Conservation (phyloP, 768 basidiomycete genomes). For the Pleurotus salmoneostramineus region DNA sequence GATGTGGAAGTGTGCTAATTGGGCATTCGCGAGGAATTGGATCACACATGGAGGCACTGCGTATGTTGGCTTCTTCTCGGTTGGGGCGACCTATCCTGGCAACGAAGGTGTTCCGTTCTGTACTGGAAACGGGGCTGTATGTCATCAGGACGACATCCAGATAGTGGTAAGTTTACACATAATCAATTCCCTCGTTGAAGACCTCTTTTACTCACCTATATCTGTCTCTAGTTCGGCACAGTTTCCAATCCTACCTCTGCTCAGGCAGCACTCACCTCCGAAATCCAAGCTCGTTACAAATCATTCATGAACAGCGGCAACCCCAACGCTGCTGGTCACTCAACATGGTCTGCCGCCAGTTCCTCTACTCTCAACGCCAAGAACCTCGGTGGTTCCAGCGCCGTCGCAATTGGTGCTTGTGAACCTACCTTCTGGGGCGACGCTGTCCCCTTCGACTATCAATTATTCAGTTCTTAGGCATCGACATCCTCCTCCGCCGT, state of each 20-base stretch:
- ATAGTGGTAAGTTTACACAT: slow-evolving; percentile 52
- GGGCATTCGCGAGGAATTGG: slow-evolving; percentile 71
- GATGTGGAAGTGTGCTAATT: slow-evolving; percentile 65
- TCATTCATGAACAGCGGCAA: slow-evolving; percentile 59
- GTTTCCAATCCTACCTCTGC: slow-evolving; percentile 47
- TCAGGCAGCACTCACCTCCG: slow-evolving; percentile 55
- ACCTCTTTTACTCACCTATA: background rate
- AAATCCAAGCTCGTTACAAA: slow-evolving; percentile 68
- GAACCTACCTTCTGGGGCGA: slow-evolving; percentile 66
- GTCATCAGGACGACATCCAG: slow-evolving; percentile 82
- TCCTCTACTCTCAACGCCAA: slow-evolving; percentile 51
- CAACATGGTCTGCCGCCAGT: slow-evolving; percentile 53
- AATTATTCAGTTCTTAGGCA: slow-evolving; percentile 45
- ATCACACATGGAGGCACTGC: slow-evolving; percentile 57
- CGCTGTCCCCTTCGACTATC: slow-evolving; percentile 66
- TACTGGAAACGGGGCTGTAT: slow-evolving; percentile 51
- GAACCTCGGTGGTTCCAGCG: slow-evolving; percentile 55
- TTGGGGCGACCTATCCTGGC: slow-evolving; percentile 70
- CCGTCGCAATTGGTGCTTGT: slow-evolving; percentile 55
- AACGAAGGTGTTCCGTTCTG: slow-evolving; percentile 59
- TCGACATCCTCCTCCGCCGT: background rate
- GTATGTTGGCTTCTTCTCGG: slow-evolving; percentile 61
- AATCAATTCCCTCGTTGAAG: background rate
- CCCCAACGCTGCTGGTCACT: slow-evolving; percentile 51
- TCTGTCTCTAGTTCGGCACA: slow-evolving; percentile 48